phyloP scores from a whole-genome alignment of 2,329 filamentous ascomycete genomes.

The Bipolaris bicolor region DNA sequence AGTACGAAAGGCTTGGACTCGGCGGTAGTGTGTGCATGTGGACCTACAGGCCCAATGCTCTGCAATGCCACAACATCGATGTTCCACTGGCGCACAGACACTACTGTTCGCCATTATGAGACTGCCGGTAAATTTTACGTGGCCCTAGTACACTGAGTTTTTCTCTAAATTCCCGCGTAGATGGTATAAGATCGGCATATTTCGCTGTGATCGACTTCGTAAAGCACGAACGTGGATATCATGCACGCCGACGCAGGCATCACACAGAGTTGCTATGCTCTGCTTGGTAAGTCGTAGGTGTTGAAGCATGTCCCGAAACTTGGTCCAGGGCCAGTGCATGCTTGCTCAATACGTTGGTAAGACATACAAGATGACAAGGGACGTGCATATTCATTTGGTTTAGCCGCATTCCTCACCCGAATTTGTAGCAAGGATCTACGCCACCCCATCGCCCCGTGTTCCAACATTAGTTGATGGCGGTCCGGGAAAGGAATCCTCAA shows the following conservation, averaged over 20 bases:
- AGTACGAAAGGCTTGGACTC: conserved; percentile 20
- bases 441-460: conserved; percentile 28
- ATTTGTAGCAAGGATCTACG: conserved; percentile 30
- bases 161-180: conserved; percentile 16
- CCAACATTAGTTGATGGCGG: conserved; percentile 23
- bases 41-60: conserved; percentile 15
- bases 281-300: conserved; percentile 17
- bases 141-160: conserved; percentile 9
- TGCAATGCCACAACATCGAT: conserved; percentile 15
- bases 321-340: conserved; percentile 17
- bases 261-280: conserved; percentile 5
- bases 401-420: conserved; percentile 27
- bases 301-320: conserved; percentile 17
- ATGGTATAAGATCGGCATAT: conserved; percentile 14
- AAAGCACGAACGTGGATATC: conserved; percentile 14
- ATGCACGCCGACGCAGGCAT: conserved; percentile 14
- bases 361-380: conserved; percentile 17
- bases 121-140: conserved; percentile 15
- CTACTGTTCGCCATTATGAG: conserved; percentile 1
- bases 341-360: conserved; percentile 13
- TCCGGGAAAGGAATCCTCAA: conserved; percentile 28
- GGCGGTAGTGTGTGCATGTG: conserved; percentile 9
- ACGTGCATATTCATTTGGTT: conserved; percentile 29
- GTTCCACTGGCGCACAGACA: conserved; percentile 8
- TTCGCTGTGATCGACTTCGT: conserved; percentile 17